Percentiles rank a stretch among this genome's conserved stretches.
Conservation (phyloP, 208 protist species). For the Perkinsela sp. region DNA sequence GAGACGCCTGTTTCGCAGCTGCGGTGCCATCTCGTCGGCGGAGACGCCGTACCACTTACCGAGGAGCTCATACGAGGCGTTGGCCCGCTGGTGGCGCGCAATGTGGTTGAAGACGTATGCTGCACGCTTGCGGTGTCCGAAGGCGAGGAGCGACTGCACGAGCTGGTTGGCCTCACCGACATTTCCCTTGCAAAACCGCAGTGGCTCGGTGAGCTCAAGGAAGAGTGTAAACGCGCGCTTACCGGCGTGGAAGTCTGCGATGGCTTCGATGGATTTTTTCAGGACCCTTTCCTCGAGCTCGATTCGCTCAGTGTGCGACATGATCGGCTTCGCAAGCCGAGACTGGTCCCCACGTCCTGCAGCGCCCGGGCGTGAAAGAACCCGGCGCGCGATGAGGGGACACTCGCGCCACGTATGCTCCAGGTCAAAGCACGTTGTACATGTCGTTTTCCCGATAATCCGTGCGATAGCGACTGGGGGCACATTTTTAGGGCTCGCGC, state of each 20-base stretch:
- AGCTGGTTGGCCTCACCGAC: not conserved
- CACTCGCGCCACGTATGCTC: not conserved
- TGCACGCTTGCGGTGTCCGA: not conserved
- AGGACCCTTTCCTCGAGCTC: not conserved
- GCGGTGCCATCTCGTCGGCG: not conserved
- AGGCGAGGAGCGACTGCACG: not conserved
- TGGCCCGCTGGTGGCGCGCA: not conserved
- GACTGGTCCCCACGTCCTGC: not conserved
- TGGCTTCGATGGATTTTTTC: not conserved
- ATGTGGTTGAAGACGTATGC: not conserved
- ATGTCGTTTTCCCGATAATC: not conserved
- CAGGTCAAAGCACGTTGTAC: not conserved
- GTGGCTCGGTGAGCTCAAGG: not conserved
- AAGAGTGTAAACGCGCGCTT: not conserved
- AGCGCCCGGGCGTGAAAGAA: not conserved
- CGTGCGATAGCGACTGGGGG: not conserved
- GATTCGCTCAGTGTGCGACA: not conserved
- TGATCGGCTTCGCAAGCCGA: not conserved
- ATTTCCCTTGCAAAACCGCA: not conserved
- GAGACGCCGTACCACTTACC: not conserved
- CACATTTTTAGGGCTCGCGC: not conserved
- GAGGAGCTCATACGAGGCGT: not conserved
- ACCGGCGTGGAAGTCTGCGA: not conserved
- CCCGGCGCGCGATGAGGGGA: not conserved
- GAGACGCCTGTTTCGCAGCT: not conserved